Base-by-base conservation (phyloP, 768 basidiomycete species). In the Podaxis sp. region DNA sequence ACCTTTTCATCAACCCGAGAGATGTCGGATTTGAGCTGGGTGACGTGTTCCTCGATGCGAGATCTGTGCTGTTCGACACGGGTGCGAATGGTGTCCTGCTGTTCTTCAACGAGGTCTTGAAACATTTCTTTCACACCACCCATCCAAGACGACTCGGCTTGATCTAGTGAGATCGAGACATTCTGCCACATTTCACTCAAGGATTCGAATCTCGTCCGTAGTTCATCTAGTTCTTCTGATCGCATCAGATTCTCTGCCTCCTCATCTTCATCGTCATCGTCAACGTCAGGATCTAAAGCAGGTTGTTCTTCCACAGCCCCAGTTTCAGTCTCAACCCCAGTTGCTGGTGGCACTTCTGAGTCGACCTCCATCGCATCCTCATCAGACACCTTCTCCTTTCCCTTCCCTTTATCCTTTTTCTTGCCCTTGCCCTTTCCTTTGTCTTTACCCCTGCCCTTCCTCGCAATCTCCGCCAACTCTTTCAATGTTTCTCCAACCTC, bases 401-500 rank as follows among this genome's bases (percentile, higher is more conserved):
- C 47, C 24, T 37, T 63, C 40, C 50, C 63, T 43, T 58, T 55
- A 4, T 27, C 65, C 41, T 65, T 53, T 17, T 63, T 49, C 25
- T 57, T 53, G 36, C 56, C 22, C 17, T 43, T 17, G 33, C 24
- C 59, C 56, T 53, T 63, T 55, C 55, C 51, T 53, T 41, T 63
- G 41, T 24, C 43, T 8, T 61, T 47, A 3, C 4, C 25, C 59
- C 22, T n/a, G 8, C 24, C 22, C 19, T 37, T 49, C 24, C 59
- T 40, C 29, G 65, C 61, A 38, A 69, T 6, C 37, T 56, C 54
- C 4, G 56, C 61, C 12, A 68, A 59, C 29, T 59, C 57, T 19
- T 51, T 22, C 24, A 70, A 51, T 29, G 63, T 24, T 1, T 59
- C 61, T 29, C 40, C 56, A 22, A 72, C 49, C 46, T 66, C 63